Percentiles rank a stretch among this genome's conserved stretches.
Conservation (phyloP, 2,329 filamentous ascomycete species). For the Coniochaeta pulveracea region DNA sequence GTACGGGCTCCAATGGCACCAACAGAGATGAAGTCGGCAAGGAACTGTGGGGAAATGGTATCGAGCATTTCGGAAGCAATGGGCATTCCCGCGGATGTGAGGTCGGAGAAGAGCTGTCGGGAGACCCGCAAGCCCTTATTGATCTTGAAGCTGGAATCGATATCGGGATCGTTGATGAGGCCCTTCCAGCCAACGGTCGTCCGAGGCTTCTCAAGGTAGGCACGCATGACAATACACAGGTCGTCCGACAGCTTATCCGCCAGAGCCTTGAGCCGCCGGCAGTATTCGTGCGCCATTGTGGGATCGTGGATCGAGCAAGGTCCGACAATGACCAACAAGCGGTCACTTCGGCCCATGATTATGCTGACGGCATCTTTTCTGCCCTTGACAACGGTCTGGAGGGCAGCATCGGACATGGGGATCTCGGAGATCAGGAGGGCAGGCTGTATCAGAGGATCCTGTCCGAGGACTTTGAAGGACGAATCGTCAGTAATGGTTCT, state of each 20-base stretch:
- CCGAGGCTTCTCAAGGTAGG: constrained; percentile 96
- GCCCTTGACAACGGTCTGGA: constrained; percentile 60
- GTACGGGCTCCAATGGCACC: constrained; percentile 93
- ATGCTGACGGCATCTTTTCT: constrained; percentile 60
- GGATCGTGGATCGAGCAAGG: constrained; percentile 98
- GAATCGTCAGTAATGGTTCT: constrained; percentile 14
- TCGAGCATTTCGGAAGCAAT: constrained; percentile 98
- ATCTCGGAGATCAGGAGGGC: constrained; percentile 80
- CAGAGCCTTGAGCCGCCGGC: constrained; percentile 62
- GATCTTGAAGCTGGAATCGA: constrained; percentile 95
- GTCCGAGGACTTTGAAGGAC: constrained; percentile 61
- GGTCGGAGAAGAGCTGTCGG: constrained; percentile 85
- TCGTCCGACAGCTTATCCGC: constrained; percentile 72
- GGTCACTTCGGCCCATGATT: constrained; percentile 70
- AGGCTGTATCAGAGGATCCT: constrained; percentile 87
- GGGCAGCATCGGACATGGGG: constrained; percentile 52
- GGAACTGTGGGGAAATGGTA: constrained; percentile 95
- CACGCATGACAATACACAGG: constrained; percentile 90
- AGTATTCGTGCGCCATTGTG: constrained; percentile 78
- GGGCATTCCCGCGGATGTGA: constrained; percentile 80
- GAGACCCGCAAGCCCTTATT: constrained; percentile 94
- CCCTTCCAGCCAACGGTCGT: constrained; percentile 99
- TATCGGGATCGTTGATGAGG: constrained; percentile 96
- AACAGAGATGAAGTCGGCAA: constrained; percentile 89
- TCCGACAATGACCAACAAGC: constrained; percentile 86